phyloP scores from a whole-genome alignment of 441 rosid genomes.

The Hura crepitans region DNA sequence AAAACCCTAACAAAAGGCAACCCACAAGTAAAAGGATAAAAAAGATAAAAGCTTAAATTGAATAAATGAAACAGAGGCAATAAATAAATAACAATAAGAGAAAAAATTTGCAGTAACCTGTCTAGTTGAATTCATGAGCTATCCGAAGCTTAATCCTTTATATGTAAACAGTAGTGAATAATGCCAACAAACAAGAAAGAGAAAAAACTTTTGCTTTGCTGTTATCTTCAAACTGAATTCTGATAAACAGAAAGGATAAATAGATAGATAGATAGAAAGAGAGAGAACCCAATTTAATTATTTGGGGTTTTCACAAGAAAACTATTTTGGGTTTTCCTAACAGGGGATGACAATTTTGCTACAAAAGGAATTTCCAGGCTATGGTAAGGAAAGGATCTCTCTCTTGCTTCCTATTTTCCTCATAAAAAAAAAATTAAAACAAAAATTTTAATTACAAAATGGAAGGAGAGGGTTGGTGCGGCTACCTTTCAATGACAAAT shows the following conservation, averaged over 20 bases:
- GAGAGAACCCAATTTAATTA: background rate
- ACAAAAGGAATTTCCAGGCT: background rate
- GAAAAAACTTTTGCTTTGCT: slow-evolving; percentile 2
- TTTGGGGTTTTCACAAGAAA: background rate
- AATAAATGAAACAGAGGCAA: slow-evolving; percentile 29
- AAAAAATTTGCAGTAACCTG: slow-evolving; percentile 23
- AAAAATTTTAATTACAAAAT: too few species aligned
- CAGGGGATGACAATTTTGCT: slow-evolving; percentile 3
- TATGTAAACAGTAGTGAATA: background rate
- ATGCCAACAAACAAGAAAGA: background rate
- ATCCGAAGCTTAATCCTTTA: slow-evolving; percentile 1
- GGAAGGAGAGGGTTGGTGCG: background rate
- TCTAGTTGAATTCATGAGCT: slow-evolving; percentile 27
- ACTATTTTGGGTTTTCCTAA: background rate
- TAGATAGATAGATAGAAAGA: background rate
- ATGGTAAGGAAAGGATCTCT: background rate
- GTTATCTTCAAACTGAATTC: slow-evolving; percentile 10
- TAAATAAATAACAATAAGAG: background rate
- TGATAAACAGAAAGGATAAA: slow-evolving; percentile 11
- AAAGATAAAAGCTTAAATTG: slow-evolving; percentile 21
- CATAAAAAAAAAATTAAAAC: background rate
- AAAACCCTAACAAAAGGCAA: slow-evolving; percentile 13
- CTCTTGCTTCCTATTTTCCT: background rate
- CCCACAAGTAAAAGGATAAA: background rate
- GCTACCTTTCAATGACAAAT: background rate